phyloP scores from a whole-genome alignment of 305 asterid genomes.

The Solanum aculeatissimum region DNA sequence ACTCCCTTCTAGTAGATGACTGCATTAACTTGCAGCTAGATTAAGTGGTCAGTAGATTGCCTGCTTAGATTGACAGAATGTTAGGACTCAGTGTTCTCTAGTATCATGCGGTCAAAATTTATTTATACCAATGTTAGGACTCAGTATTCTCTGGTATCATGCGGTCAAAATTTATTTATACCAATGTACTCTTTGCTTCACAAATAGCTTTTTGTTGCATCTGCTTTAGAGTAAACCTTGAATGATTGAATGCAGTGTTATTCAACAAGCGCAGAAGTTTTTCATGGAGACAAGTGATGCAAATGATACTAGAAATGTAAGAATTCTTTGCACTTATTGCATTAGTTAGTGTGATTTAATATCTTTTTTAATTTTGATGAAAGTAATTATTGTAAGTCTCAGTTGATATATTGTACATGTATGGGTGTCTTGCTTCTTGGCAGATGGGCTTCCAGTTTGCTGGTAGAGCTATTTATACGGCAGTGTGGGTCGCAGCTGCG shows the following conservation, averaged over 20 bases:
- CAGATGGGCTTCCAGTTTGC: constrained; percentile 98
- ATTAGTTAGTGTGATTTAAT: neutral
- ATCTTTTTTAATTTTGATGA: neutral
- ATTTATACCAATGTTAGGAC: neutral
- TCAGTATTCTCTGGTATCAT: neutral
- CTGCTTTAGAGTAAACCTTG: constrained; percentile 15
- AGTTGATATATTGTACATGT: neutral
- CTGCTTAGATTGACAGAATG: neutral
- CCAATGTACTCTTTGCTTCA: neutral
- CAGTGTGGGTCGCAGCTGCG: constrained; percentile 94
- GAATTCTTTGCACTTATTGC: constrained; percentile 5
- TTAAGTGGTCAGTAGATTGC: neutral
- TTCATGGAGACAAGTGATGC: constrained; percentile 68
- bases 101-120: neutral
- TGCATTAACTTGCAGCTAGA: neutral
- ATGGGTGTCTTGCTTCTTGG: constrained; percentile 6
- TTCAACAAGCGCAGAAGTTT: constrained; percentile 76
- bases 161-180: neutral
- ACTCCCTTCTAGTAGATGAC: neutral
- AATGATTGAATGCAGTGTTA: constrained; percentile 48
- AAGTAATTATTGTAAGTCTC: neutral
- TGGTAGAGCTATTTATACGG: constrained; percentile 71
- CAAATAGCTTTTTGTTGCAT: neutral
- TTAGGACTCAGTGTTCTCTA: neutral
- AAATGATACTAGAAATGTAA: constrained; percentile 59